phyloP scores from a whole-genome alignment of 345 rosid genomes.

The Brassica nigra region DNA sequence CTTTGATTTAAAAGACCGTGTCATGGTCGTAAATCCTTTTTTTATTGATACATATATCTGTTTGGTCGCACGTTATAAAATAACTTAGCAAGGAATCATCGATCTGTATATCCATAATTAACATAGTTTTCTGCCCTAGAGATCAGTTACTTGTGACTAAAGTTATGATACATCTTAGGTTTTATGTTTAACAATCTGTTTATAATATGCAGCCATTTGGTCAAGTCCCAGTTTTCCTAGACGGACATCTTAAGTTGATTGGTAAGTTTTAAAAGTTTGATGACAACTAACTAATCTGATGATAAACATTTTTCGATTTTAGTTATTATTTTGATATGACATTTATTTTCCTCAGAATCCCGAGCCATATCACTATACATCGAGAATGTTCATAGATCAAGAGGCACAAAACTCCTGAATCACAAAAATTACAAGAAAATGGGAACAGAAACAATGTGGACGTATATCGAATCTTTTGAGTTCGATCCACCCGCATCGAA shows the following conservation, averaged over 20 bases:
- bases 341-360: constrained; percentile 30
- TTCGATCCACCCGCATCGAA: constrained; percentile 39
- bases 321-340: background rate
- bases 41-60: background rate
- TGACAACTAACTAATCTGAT: background rate
- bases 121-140: background rate
- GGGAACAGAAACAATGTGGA: constrained; percentile 35
- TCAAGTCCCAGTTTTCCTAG: constrained; percentile 60
- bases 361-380: constrained; percentile 40
- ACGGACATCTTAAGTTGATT: constrained; percentile 57
- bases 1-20: background rate
- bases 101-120: background rate
- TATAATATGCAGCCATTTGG: constrained; percentile 65
- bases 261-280: constrained; percentile 45
- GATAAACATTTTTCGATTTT: background rate
- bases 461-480: constrained; percentile 54
- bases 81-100: background rate
- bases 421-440: constrained; percentile 2
- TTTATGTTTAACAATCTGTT: background rate
- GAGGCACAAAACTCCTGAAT: constrained; percentile 25
- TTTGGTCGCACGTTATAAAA: background rate
- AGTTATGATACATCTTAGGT: background rate
- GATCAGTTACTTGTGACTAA: background rate
- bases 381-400: constrained; percentile 11
- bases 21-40: background rate